Evolutionary conservation across 192 early-diverging fungal genomes (phyloP).

Genomic region (Phlyctochytrium bullatum): DNA sequence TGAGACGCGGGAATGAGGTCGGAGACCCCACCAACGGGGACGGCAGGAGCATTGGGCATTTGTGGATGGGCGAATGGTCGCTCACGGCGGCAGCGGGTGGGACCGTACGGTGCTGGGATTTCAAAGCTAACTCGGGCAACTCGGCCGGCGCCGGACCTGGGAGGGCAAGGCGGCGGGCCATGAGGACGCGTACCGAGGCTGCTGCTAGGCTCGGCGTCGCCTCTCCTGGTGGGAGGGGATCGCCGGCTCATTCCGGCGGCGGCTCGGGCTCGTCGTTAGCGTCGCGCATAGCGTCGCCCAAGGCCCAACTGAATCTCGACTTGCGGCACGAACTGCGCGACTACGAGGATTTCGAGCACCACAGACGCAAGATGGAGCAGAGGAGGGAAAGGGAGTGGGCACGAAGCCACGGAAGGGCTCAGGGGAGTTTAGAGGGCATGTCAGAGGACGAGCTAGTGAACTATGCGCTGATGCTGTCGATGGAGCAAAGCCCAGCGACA

Average conservation of each 20-base stretch:
- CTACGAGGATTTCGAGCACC: constrained; percentile 6
- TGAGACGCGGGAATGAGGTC: constrained; percentile 12
- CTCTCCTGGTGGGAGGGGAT: constrained; percentile 1
- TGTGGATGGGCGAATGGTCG: constrained; percentile 20
- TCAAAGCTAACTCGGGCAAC: constrained; percentile 2
- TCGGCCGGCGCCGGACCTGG: background rate
- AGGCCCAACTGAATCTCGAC: constrained; percentile 15
- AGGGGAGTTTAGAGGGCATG: background rate
- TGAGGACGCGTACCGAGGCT: background rate
- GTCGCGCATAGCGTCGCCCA: background rate
- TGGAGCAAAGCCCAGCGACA: too few relatives aligned
- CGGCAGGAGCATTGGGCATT: background rate
- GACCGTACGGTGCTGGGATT: constrained; percentile 25
- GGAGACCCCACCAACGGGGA: background rate
- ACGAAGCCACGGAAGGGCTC: constrained; percentile 1
- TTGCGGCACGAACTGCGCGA: constrained; percentile 10
- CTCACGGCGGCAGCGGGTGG: constrained; percentile 15
- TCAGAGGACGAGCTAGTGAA: constrained; percentile 24
- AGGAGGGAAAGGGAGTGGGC: constrained; percentile 1
- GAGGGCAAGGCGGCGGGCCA: background rate
- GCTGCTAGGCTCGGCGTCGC: constrained; percentile 1
- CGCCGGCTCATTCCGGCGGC: background rate
- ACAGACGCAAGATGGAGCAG: constrained; percentile 10
- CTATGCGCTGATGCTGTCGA: constrained; percentile 27
- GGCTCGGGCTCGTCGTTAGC: background rate